Base-by-base conservation (phyloP, 192 early-diverging fungal genomes). In the Coemansia sp. region DNA sequence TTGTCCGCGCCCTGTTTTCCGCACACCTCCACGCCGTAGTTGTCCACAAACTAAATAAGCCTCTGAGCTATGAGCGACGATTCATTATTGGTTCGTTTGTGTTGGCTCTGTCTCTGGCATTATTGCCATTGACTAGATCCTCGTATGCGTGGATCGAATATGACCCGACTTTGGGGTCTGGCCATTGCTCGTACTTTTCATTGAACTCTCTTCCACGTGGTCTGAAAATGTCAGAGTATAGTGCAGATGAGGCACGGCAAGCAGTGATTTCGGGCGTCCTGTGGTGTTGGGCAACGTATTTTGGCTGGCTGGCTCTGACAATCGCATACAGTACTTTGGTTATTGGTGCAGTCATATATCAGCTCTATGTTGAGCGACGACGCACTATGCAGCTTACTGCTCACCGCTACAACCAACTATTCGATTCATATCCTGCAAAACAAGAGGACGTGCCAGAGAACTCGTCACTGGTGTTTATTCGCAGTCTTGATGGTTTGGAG, bases 171-270 rank as follows among this genome's bases (percentile, higher is more conserved):
- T 42, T 76, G 32, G 75, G 65, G 29, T 70, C 75, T 39, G 74
- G 75, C 17, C 75, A 72, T n/a, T 76, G 75, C 42, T 76, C 75
- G 2, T 76, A 76, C 32, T 76, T 76, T 76, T 76, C 74, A 2
- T 59, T 72, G 19, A 63, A 75, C 42, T 66, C 73, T 1, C 36
- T 75, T 4, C 67, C 73, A 4, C 73, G 61, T 7, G 21, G 62
- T 10, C 17, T 59, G 4, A 36, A 57, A 8, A 31, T 57, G 11
- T 19, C 27, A 1, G 57, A 60, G 9, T 37, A 66, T 10, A 67
- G 44, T 0, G 57, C 55, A 0, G 60, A 68, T 23, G 61, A 70
- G 8, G 69, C 68, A 4, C 64, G 62, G 0, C 38, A 58, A 7
- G 68, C 75, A 25, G 75, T 72, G 4, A 61, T 72, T 58, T 62